Evolutionary conservation across 2,329 filamentous ascomycete genomes (phyloP).

Genomic region (Hymenoscyphus salicellus): DNA sequence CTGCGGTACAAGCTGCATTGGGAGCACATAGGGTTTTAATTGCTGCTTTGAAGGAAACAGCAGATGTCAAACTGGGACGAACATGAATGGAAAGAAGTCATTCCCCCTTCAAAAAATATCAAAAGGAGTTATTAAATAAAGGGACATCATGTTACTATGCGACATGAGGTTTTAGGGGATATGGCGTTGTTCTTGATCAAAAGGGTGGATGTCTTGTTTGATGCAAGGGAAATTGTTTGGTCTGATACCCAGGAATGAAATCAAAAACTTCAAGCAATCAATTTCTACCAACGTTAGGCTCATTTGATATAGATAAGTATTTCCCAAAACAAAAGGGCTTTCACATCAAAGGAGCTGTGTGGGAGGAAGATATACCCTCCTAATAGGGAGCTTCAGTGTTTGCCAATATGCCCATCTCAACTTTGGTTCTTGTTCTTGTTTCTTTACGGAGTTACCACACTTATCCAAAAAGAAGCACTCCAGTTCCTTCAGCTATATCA

Average conservation of each 20-base stretch:
- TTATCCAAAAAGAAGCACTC: neutral
- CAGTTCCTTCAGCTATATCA: neutral
- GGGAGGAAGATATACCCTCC: neutral
- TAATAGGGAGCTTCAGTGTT: neutral
- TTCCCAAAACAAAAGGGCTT: neutral
- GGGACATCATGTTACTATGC: neutral
- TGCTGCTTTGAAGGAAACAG: slow-evolving; percentile 59
- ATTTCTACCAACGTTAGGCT: neutral
- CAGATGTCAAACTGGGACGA: slow-evolving; percentile 38
- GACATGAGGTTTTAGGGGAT: neutral
- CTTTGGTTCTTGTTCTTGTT: neutral
- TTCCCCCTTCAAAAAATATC: neutral
- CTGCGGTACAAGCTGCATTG: slow-evolving; percentile 60
- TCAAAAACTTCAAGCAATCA: slow-evolving; percentile 4
- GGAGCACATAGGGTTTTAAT: slow-evolving; percentile 58
- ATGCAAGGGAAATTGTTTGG: neutral
- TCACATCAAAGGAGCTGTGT: neutral
- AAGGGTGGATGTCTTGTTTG: neutral
- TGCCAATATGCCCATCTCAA: neutral
- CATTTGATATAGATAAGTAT: neutral
- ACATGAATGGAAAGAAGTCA: slow-evolving; percentile 14
- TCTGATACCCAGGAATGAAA: slow-evolving; percentile 8
- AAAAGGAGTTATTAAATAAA: slow-evolving; percentile 8
- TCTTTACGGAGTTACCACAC: neutral
- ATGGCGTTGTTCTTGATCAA: neutral